Percentiles rank a stretch among this genome's conserved stretches.
Evolutionary conservation across 2,329 filamentous ascomycete species (phyloP).

Genomic region (Fusarium duplospermum): DNA sequence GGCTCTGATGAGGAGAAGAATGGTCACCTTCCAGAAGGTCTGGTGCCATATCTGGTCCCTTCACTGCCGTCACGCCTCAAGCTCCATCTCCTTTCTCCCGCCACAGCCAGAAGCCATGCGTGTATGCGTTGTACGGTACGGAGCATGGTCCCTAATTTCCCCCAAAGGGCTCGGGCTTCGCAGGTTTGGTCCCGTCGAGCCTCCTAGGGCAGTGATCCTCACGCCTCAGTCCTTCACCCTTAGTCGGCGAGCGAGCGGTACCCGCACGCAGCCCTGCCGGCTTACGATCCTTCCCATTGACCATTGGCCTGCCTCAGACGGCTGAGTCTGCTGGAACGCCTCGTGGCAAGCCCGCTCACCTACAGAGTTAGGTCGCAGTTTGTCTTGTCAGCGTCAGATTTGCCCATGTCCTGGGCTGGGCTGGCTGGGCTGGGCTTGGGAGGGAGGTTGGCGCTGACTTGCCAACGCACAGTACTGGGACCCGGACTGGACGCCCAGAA

Average conservation of each 20-base stretch:
- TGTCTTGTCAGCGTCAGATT: constrained; percentile 39
- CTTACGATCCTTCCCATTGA: constrained; percentile 41
- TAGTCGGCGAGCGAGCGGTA: constrained; percentile 13
- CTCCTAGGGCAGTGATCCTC: constrained; percentile 23
- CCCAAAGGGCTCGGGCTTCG: constrained; percentile 30
- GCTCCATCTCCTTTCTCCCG: constrained; percentile 34
- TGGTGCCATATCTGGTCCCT: constrained; percentile 20
- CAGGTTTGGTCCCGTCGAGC: constrained; percentile 17
- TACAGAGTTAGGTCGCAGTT: constrained; percentile 27
- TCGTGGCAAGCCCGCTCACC: constrained; percentile 33
- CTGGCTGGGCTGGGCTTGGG: constrained; percentile 2
- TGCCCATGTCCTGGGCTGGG: constrained; percentile 22
- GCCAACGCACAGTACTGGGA: constrained; percentile 16
- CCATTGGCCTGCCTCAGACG: constrained; percentile 28
- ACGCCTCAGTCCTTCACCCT: constrained; percentile 7
- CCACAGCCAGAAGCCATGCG: constrained; percentile 7
- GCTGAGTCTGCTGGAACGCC: constrained; percentile 37
- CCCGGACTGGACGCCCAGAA: not conserved
- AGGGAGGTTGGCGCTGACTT: constrained; percentile 34
- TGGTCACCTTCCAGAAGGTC: constrained; percentile 25
- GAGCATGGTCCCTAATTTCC: constrained; percentile 37
- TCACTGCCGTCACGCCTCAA: constrained; percentile 14
- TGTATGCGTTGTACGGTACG: constrained; percentile 23
- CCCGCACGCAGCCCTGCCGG: constrained; percentile 41
- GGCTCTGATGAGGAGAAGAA: not conserved